These are phyloP conservation scores for Mycena metata DNA, from an alignment of 768 basidiomycete genomes.

Conservation along the genomic window DNA sequence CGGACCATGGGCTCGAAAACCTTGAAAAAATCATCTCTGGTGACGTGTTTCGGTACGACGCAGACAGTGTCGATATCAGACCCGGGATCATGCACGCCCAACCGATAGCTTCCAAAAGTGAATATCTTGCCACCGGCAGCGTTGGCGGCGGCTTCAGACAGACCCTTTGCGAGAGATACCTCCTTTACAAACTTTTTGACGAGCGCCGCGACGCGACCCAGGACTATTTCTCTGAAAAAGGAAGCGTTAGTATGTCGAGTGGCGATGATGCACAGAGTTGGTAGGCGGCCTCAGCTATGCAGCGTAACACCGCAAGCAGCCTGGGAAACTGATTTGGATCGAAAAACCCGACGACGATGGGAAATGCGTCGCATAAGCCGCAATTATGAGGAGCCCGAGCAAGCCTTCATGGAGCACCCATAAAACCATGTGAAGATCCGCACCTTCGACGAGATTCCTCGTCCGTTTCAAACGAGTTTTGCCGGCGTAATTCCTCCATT, in stretches of 20 bases:
- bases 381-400: background rate
- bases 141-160: slow-evolving; percentile 88
- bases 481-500: slow-evolving; percentile 89
- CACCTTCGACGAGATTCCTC: slow-evolving; percentile 91
- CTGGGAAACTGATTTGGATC: background rate
- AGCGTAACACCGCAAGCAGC: background rate
- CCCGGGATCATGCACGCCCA: slow-evolving; percentile 96
- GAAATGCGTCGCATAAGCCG: slow-evolving; percentile 17
- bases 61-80: slow-evolving; percentile 97
- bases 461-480: slow-evolving; percentile 91
- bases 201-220: slow-evolving; percentile 89
- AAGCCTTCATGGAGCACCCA: background rate
- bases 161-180: slow-evolving; percentile 81
- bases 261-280: background rate
- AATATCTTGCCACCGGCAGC: slow-evolving; percentile 98
- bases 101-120: slow-evolving; percentile 97
- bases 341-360: background rate
- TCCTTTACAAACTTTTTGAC: slow-evolving; percentile 94
- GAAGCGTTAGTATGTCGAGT: slow-evolving; percentile 5
- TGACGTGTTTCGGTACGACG: slow-evolving; percentile 96
- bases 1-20: slow-evolving; percentile 91
- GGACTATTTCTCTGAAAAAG: slow-evolving; percentile 85
- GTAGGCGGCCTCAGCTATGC: background rate
- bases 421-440: slow-evolving; percentile 44
- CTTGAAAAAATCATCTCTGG: slow-evolving; percentile 94